A percentile compares a stretch with the other conserved stretches of the same genome.
Conservation (phyloP, 805 yeast genomes). For the Yarrowia porcina region DNA sequence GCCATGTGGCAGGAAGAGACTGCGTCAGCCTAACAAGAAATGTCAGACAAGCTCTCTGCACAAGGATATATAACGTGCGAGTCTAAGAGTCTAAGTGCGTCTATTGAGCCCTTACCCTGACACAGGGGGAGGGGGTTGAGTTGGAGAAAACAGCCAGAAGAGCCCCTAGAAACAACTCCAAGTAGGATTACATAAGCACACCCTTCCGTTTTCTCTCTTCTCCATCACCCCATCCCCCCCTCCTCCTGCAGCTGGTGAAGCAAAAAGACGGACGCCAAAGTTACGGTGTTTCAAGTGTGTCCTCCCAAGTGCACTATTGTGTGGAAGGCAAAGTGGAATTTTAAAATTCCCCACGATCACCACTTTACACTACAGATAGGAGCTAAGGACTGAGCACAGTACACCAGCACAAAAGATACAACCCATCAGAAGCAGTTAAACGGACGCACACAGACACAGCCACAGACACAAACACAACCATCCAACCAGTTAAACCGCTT, state of each 20-base stretch:
- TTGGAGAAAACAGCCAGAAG: no score
- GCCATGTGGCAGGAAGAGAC: no score
- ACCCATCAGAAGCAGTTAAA: background rate
- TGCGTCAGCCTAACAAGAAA: no score
- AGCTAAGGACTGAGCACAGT: no score
- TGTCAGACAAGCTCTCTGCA: background rate
- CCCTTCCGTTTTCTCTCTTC: background rate
- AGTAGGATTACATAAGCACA: no score
- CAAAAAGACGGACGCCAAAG: background rate
- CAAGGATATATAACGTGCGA: background rate
- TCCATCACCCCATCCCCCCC: background rate
- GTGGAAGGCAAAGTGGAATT: slow-evolving; percentile 14
- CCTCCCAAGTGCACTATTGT: background rate
- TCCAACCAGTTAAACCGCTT: no score
- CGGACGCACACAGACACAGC: background rate
- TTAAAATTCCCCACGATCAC: slow-evolving; percentile 24
- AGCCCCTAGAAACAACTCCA: no score
- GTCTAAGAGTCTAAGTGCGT: background rate
- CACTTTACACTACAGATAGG: background rate
- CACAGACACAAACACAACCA: background rate
- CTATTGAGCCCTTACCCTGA: background rate
- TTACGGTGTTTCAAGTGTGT: background rate
- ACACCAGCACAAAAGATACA: no score
- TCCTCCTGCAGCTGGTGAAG: background rate
- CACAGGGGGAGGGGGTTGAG: background rate